phyloP scores from a whole-genome alignment of 768 basidiomycete species.

The Psilocybe sp. region DNA sequence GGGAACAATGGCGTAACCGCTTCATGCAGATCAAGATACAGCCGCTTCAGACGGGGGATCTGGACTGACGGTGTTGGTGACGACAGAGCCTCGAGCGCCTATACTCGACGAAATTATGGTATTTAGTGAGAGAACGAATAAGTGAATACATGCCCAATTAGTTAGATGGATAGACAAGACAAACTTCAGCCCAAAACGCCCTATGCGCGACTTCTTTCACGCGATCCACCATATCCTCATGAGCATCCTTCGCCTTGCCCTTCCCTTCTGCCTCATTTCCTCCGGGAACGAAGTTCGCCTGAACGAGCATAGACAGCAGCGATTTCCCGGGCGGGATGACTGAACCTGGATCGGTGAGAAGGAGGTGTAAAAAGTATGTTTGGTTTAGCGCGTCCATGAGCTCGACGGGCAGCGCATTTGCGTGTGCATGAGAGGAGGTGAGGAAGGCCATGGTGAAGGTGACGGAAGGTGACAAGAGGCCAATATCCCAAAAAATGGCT shows the following conservation, averaged over 20 bases:
- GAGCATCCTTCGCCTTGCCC: conserved; percentile 1
- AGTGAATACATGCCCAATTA: background rate
- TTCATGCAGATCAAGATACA: conserved; percentile 53
- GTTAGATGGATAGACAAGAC: conserved; percentile 13
- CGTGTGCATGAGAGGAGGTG: conserved; percentile 3
- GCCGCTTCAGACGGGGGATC: conserved; percentile 51
- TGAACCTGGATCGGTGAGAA: conserved; percentile 57
- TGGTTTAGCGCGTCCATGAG: conserved; percentile 56
- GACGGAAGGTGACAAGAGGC: background rate
- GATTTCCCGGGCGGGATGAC: conserved; percentile 75
- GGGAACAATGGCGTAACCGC: conserved; percentile 60
- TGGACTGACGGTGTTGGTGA: conserved; percentile 58
- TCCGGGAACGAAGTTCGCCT: conserved; percentile 21
- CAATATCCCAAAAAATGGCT: background rate
- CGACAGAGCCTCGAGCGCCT: conserved; percentile 59
- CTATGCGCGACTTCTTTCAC: conserved; percentile 55
- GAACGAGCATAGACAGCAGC: conserved; percentile 57
- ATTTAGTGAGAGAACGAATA: background rate
- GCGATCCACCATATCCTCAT: conserved; percentile 28
- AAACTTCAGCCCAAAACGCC: conserved; percentile 77
- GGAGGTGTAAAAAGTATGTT: conserved; percentile 63
- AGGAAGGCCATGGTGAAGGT: background rate
- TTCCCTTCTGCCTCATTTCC: conserved; percentile 4
- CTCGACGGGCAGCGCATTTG: conserved; percentile 44
- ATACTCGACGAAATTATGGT: background rate